Conservation (phyloP, 2,329 filamentous ascomycete genomes). For the Trichoderma aggressivum region DNA sequence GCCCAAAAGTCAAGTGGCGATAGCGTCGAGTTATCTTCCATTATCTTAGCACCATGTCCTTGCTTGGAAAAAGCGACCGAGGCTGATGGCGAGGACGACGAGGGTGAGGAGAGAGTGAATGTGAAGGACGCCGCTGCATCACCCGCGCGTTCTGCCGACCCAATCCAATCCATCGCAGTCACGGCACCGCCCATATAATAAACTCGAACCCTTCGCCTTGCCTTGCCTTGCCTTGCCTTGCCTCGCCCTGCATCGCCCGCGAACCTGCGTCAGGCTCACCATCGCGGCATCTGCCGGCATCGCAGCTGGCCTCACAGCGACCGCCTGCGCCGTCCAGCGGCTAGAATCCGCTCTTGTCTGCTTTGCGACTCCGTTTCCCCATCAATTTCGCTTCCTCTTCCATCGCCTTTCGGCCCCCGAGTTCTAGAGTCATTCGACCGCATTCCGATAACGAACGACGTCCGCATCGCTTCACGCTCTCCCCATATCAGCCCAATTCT, state of each 20-base stretch:
- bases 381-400: neutral
- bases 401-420: neutral
- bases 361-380: neutral
- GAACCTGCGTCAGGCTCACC: neutral
- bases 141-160: neutral
- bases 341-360: neutral
- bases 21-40: neutral
- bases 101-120: conserved; percentile 18
- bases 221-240: neutral
- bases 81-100: conserved; percentile 14
- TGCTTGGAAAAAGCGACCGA: conserved; percentile 5
- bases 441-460: neutral
- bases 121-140: neutral
- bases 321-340: neutral
- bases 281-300: conserved; percentile 1
- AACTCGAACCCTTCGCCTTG: neutral
- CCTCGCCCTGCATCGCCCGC: neutral
- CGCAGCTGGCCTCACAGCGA: neutral
- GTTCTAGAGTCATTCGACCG: neutral
- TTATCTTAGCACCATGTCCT: neutral
- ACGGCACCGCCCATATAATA: neutral
- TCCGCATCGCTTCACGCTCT: neutral
- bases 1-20: neutral
- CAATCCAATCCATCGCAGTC: neutral
- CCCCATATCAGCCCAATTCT: neutral